Base-by-base conservation (phyloP, 345 rosid genomes). In the Brassica incana region DNA sequence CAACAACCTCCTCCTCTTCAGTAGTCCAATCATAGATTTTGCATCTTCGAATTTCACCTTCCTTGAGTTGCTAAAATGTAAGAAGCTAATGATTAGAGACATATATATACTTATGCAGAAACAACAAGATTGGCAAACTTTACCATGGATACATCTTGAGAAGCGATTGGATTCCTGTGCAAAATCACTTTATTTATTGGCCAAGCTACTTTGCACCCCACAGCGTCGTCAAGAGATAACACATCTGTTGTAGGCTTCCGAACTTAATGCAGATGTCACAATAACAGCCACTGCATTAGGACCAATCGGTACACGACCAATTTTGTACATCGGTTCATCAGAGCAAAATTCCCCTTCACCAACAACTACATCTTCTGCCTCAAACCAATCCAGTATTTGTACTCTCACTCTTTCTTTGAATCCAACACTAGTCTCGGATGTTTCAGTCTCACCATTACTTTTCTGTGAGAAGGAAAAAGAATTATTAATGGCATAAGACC, bases 241-340 rank as follows among this genome's bases (percentile, higher is more conserved):
- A 36, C 40, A 6, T 36, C 40, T 36, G 9, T 36, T 36, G 40
- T 36, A 36, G 8, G 40, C 40, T 36, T 36, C 8, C 5, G 8
- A 36, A 7, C 40, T 36, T 36, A 36, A 36, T 36, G 40, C 40
- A 36, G 40, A 36, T 8, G 7, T 36, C 7, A 36, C 40, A 36
- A 36, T 8, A 36, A 36, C 40, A 36, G 8, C 8, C 40, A 36
- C 40, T 36, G 40, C 40, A 36, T 36, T 36, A 36, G 40, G 40
- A 36, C 40, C 40, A 36, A 68, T 43, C 29, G 36, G 72, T 68
- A 68, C n/a, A 23, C 20, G 10, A 45, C 58, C 59, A 68, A 68
- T 68, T 45, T 45, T 68, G 72, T 68, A 45, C 59, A 25, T 45
- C 29, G 11, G 58, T 68, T 43, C 72, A 68, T 1, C 72, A 68